Conservation (phyloP, 1,284 basidiomycete genomes). For the Grifola frondosa region DNA sequence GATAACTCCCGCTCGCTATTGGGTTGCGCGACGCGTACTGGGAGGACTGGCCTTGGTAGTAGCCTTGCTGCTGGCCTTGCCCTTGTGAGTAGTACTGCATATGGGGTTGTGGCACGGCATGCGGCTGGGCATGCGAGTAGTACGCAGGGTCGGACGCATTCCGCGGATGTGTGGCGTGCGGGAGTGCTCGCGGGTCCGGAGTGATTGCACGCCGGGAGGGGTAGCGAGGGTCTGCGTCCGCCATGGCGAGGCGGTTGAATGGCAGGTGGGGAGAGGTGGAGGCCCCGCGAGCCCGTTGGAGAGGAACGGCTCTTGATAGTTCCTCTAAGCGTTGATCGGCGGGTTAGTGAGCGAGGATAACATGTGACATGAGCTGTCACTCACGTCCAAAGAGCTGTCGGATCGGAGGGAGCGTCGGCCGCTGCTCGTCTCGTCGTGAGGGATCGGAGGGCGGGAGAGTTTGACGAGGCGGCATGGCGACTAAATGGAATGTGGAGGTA, state of each 20-base stretch:
- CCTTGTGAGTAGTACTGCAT: constrained; percentile 14
- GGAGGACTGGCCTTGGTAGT: constrained; percentile 16
- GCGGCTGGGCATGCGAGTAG: constrained; percentile 11
- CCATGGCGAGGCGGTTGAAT: constrained; percentile 21
- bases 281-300: constrained; percentile 21
- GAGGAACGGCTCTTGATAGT: constrained; percentile 23
- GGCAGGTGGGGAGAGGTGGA: constrained; percentile 26
- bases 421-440: constrained; percentile 39
- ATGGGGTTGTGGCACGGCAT: constrained; percentile 9
- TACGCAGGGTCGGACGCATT: constrained; percentile 19
- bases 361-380: constrained; percentile 14
- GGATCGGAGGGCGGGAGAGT: constrained; percentile 33
- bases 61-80: no score
- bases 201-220: constrained; percentile 16
- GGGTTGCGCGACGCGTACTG: constrained; percentile 22
- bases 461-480: constrained; percentile 40
- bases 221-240: constrained; percentile 24
- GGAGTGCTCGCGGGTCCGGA: constrained; percentile 10
- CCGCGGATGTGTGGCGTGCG: constrained; percentile 18
- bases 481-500: no score
- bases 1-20: constrained; percentile 29
- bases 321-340: no score
- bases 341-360: neutral
- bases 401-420: constrained; percentile 74
- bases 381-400: constrained; percentile 69